Base-by-base conservation (phyloP, 2,329 filamentous ascomycete species). In the Myriosclerotinia duriaeana region DNA sequence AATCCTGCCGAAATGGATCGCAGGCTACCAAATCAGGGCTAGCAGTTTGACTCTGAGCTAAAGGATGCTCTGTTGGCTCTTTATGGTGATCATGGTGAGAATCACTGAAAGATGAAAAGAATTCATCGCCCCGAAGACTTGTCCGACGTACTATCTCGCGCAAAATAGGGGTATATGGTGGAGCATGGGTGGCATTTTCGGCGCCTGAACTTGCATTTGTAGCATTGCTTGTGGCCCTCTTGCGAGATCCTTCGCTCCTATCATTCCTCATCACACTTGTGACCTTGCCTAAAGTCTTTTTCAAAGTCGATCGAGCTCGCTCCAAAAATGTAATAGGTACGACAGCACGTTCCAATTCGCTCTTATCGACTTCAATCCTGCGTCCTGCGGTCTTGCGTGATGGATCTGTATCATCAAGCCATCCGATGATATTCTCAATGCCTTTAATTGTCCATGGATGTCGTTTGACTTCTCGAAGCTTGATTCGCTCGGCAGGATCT, bases 321-420 rank as follows among this genome's bases (percentile, higher is more conserved):
- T 97, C 92, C 26, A 98, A 83, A 69, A 97, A 87, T 9, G 90
- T 93, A 61, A 97, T 87, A 46, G 93, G 93, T 20, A 96, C 89
- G 65, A 99, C 95, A 66, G 95, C 95, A 65, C 88, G 87, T 55
- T 92, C 93, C 74, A 99, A 87, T 78, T 99, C 95, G 74, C 88
- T 88, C 71, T 92, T 92, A 67, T 96, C 93, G 58, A 98, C 92
- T 77, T 97, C 89, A 73, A 99, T 98, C 78, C 88, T 92, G 76
- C 90, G 88, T 71, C 92, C 93, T 66, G 91, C 87, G 42, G 88
- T 89, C 68, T 89, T 89, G 46, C 89, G 85, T 48, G 87, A 88
- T 2, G 93, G 93, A 74, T 98, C 94, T 0, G 93, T 97, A 70
- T 96, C 92, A 72, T 97, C 92, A n/a, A 97, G 86, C 95, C 95